Base-by-base conservation (phyloP, 306 rosid species). In the Fragaria iinumae region DNA sequence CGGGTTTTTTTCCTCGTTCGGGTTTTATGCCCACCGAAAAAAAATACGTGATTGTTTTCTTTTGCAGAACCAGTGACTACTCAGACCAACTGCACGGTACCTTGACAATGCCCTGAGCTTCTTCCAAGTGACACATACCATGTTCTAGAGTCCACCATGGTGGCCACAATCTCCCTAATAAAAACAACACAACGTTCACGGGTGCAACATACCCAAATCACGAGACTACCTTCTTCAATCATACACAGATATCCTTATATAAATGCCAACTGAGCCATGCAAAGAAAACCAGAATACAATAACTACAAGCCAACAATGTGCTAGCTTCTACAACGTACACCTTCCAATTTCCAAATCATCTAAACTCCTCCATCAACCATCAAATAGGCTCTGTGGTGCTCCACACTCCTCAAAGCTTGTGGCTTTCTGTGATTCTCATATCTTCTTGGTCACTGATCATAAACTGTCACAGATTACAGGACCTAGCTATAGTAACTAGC, bases 181-280 rank as follows among this genome's bases (percentile, higher is more conserved):
- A 62, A 71, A 7, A 78, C 77, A 60, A 71, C 43, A 48, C 53
- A 63, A 36, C 38, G 29, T 11, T 78, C 82, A 78, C 82, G 77
- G 65, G 72, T 59, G 21, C 72, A 60, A 71, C 72, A 71, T 34
- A 78, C 60, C 72, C 27, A 39, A 18, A 62, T 78, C 82, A 78
- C 82, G 76, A 71, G 82, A 62, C 38, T 39, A 34, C 14, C 60
- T 20, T 18, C 49, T 66, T 66, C 49, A 66, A 66, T 20, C 48
- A 60, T 60, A 20, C 55, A 60, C 66, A 27, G 20, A 21, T 1
- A 29, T 29, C 32, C 32, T 23, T 23, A 23, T 57, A 57, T 25
- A 25, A 60, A 14, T 32, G 44, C 69, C 44, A 34, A 64, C 38
- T 32, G n/a, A 38, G 8, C 44, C 44, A 63, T 14, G 43, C 69